Evolutionary conservation across 176 grass and related monocot species (phyloP).

Genomic region (Alloteropsis semialata): DNA sequence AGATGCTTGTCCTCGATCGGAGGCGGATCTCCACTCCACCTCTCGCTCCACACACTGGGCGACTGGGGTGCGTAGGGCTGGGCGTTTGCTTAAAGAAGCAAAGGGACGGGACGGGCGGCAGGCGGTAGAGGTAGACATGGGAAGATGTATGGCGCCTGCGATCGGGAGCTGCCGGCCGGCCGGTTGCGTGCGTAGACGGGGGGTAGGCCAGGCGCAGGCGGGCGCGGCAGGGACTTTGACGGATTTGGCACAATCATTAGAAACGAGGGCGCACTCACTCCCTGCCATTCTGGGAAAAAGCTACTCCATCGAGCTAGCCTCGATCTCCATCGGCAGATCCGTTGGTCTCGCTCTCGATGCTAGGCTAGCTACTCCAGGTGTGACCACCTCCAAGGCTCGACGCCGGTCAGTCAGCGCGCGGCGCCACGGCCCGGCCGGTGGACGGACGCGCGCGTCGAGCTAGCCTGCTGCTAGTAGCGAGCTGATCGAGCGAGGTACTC

Average conservation of each 20-base stretch:
- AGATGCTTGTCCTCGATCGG: constrained; percentile 10
- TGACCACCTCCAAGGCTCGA: not conserved
- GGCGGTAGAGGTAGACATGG: constrained; percentile 35
- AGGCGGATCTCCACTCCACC: not conserved
- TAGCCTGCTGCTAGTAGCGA: not conserved
- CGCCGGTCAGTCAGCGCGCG: constrained; percentile 6
- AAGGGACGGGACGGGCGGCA: not conserved
- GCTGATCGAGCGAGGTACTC: not conserved
- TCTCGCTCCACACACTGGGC: no score
- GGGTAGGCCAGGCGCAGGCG: not conserved
- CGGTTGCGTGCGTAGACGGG: not conserved
- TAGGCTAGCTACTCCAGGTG: not conserved
- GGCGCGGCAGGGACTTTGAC: constrained; percentile 31
- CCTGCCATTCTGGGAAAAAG: constrained; percentile 53
- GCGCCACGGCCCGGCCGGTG: not conserved
- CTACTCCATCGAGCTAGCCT: not conserved
- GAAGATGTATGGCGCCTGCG: constrained; percentile 8
- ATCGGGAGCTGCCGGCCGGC: not conserved
- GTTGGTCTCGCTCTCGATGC: not conserved
- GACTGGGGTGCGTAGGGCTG: not conserved
- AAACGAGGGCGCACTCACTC: constrained; percentile 50
- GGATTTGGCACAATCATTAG: constrained; percentile 87
- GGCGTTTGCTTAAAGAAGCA: constrained; percentile 46
- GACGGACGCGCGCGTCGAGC: constrained; percentile 11
- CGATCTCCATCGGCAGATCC: not conserved